Base-by-base conservation (phyloP, 441 rosid genomes). In the Erodium texanum region DNA sequence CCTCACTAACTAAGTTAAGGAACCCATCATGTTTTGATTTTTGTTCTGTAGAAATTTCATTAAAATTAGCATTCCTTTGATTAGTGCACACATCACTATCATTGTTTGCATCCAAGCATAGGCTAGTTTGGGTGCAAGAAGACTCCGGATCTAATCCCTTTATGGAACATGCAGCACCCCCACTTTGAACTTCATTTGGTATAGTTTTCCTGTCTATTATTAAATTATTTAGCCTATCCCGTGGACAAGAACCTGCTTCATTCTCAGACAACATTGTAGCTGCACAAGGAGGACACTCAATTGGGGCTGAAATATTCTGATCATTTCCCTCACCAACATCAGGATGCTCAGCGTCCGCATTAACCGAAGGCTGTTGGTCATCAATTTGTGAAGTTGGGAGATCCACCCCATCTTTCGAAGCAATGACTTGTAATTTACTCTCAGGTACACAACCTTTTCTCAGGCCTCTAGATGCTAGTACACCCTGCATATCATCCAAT, bases 121-220 rank as follows among this genome's bases (percentile, higher is more conserved):
- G 69, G 72, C 77, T 82, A 67, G 83, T 85, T 66, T 75, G 86
- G 43, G 89, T 82, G 77, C 85, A 82, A 74, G 95, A 89, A 68
- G 90, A 84, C 71, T 83, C 90, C 20, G 85, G 83, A 76, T 89
- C 89, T 75, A 87, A 78, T 69, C 77, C 81, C 79, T 82, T 85
- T 54, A 74, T 64, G 71, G 77, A 81, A 59, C 71, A 66, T 69
- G 76, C 78, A 34, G 72, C 80, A 66, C 77, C 78, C 68, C 69
- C 72, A 64, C 68, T 78, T 70, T 79, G 79, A 29, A 72, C 79
- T 71, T 82, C 87, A 83, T 74, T 76, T 71, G 72, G 65, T 29
- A 77, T 64, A 68, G 59, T 62, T 71, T 77, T 81, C 66, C 67
- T 72, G 67, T 86, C 84, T 68, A 69, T 80, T 50, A 59, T 81